Conservation (phyloP, 306 rosid species). For the Inga oerstediana region DNA sequence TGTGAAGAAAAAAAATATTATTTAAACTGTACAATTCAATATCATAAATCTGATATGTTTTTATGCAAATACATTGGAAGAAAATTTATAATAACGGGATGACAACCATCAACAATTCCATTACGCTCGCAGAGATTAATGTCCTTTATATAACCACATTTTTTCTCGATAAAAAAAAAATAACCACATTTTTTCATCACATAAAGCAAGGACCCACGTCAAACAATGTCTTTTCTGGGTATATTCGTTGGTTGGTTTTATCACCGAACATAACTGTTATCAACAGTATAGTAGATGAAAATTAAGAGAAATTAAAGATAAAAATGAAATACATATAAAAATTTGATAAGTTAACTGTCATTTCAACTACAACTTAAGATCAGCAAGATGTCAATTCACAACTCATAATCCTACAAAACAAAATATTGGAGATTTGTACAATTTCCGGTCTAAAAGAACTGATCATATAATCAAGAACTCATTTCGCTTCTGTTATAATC, state of each 20-base stretch:
- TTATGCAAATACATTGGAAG: not conserved
- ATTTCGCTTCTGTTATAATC: slow-evolving; percentile 2
- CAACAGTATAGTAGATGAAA: not conserved
- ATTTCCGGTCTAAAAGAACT: not conserved
- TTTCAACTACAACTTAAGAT: not conserved
- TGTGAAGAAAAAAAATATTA: not conserved
- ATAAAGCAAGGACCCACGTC: not conserved
- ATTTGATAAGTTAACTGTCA: not conserved
- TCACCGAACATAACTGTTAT: not conserved
- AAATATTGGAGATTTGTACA: not conserved
- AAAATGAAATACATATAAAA: not conserved
- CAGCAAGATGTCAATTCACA: not conserved
- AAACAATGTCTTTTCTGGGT: not conserved
- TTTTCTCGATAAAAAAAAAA: not conserved
- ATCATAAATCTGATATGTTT: not conserved
- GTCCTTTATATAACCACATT: not conserved
- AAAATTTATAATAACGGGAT: not conserved
- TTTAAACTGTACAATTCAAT: not conserved
- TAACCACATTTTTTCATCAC: not conserved
- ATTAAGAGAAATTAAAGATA: not conserved
- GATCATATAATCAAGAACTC: not conserved
- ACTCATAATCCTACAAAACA: not conserved
- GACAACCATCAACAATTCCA: not conserved
- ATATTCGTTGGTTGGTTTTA: not conserved
- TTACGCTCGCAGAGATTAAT: not conserved